Base-by-base conservation (phyloP, 345 rosid genomes). In the Balakata baccata region DNA sequence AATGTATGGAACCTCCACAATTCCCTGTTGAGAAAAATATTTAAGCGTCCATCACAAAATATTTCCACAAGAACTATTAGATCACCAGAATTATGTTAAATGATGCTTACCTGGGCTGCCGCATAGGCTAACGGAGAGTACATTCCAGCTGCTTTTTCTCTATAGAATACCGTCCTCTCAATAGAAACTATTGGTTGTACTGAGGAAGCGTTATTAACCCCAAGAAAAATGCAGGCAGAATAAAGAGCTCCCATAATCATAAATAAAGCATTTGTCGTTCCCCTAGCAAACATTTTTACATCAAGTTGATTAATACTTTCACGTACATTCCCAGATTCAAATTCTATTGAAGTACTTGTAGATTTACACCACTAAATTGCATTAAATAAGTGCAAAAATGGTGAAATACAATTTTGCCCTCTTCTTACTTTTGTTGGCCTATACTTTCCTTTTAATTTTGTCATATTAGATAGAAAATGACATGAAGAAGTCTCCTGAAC, bases 61-160 rank as follows among this genome's bases (percentile, higher is more conserved):
- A 29, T 41, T 51, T 46, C 46, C 9, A 18, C 8, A 54, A 61
- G 13, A 64, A 58, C 61, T 52, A 7, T 52, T 43, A 14, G n/a
- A 38, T 20, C 46, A 45, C 47, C 4, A 51, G 20, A 58, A 49
- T 25, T 68, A 65, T 49, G 63, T n/a, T 13, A 49, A 18, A 16
- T 51, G 58, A 69, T 6, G 60, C 39, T 68, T 60, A 88, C 95
- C 86, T 94, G 97, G 46, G 98, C 98, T 45, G 75, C 76, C 8
- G 98, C 98, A 76, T 92, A 92, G 38, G 93, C 68, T 22, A 86
- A 73, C 39, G 98, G 92, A 74, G 92, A 71, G 77, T 87, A 90
- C 94, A 92, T 88, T 80, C 97, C 93, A 6, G 97, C 97, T 53
- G 97, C 97, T 80, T 74, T 90, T 83, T 94, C 98, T 80, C 98